These are phyloP conservation scores for Wickerhamiella shivajii DNA, from an alignment of 805 yeast species.

Conservation along the genomic window DNA sequence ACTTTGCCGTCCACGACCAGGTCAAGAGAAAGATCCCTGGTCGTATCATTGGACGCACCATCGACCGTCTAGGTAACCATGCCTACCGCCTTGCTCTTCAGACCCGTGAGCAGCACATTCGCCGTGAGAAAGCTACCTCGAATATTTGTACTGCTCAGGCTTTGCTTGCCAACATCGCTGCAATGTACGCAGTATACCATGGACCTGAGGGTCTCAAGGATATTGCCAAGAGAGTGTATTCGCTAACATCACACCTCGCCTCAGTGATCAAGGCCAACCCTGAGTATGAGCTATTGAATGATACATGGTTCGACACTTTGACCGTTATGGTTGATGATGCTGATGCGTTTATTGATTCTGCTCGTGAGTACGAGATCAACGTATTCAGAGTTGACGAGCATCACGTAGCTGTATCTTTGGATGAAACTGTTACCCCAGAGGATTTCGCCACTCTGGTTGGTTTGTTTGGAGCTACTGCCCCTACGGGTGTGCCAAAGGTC, in stretches of 20 bases:
- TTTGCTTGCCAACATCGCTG: constrained; percentile 83
- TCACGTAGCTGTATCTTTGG: constrained; percentile 69
- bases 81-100: constrained; percentile 89
- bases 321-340: constrained; percentile 41
- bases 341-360: constrained; percentile 39
- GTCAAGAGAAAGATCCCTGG: constrained; percentile 93
- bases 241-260: constrained; percentile 61
- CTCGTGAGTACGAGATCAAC: constrained; percentile 58
- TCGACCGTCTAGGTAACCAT: constrained; percentile 78
- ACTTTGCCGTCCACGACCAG: constrained; percentile 71
- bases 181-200: constrained; percentile 92
- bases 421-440: constrained; percentile 60
- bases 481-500: no score
- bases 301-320: constrained; percentile 76
- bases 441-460: constrained; percentile 47
- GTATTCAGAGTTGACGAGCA: constrained; percentile 49
- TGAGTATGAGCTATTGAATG: constrained; percentile 39
- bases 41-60: constrained; percentile 82
- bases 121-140: constrained; percentile 94
- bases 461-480: constrained; percentile 38
- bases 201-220: constrained; percentile 75
- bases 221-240: constrained; percentile 66
- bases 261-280: constrained; percentile 31
- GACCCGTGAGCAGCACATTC: constrained; percentile 96
- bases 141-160: constrained; percentile 98